These are phyloP conservation scores for Circinella minor DNA, from an alignment of 371 early-diverging fungal species.

Conservation along the genomic window DNA sequence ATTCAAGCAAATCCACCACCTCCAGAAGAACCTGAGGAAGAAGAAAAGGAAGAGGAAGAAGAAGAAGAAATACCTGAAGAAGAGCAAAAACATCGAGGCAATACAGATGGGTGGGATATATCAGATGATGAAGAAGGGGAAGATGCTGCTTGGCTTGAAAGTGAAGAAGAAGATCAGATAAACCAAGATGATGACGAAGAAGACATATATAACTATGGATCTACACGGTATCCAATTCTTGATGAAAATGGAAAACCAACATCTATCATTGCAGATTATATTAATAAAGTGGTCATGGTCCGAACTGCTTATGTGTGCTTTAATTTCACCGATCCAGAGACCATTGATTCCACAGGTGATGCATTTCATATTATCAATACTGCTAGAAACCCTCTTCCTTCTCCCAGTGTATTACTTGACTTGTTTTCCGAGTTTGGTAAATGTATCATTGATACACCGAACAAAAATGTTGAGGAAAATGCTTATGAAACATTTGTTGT, in stretches of 20 bases:
- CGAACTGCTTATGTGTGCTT: slow-evolving; percentile 43
- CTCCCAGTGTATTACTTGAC: neutral
- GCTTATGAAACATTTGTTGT: slow-evolving; percentile 25
- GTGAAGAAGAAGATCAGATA: slow-evolving; percentile 13
- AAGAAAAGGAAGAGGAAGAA: slow-evolving; percentile 18
- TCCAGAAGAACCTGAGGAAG: neutral
- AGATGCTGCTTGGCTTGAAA: slow-evolving; percentile 21
- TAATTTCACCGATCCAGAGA: slow-evolving; percentile 36
- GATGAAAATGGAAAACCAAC: slow-evolving; percentile 20
- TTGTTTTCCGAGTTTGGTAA: slow-evolving; percentile 32
- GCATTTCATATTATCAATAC: slow-evolving; percentile 9
- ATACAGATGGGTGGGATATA: slow-evolving; percentile 42
- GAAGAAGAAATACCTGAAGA: slow-evolving; percentile 19
- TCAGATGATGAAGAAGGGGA: slow-evolving; percentile 37
- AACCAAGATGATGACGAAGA: slow-evolving; percentile 29
- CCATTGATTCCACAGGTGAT: slow-evolving; percentile 1
- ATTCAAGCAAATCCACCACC: slow-evolving; percentile 3
- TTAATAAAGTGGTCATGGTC: slow-evolving; percentile 41
- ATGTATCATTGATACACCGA: slow-evolving; percentile 29
- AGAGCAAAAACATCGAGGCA: slow-evolving; percentile 19
- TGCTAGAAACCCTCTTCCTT: neutral
- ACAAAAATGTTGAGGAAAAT: slow-evolving; percentile 10
- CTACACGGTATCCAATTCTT: slow-evolving; percentile 28
- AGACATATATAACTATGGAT: slow-evolving; percentile 47
- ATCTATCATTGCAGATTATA: slow-evolving; percentile 20